Evolutionary conservation across 2,329 filamentous ascomycete species (phyloP), one percentile per base, ranked within the genome.

Genomic region (Colletotrichum noveboracense): DNA sequence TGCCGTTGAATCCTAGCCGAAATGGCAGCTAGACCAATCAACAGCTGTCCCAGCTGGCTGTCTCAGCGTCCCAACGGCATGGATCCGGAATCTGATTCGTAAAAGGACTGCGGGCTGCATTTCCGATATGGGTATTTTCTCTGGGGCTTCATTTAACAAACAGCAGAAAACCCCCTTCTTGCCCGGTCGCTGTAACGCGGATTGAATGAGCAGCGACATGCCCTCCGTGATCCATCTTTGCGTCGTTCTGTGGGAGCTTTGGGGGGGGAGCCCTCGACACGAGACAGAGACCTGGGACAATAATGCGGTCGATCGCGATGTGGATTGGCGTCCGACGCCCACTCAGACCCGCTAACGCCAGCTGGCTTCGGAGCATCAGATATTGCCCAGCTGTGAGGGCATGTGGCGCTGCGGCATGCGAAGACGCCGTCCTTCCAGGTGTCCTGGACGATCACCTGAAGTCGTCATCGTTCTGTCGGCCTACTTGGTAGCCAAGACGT

Each of bases 21-120:
- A 64, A 18, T n/a, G 48, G 14, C 18, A 6, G 26, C 21, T 62
- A 21, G 18, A 16, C 73, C 69, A 75, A 75, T 73, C 55, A 75
- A 18, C 69, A 32, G 16, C 28, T 7, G 32, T 38, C 26, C 73
- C 73, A 56, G 56, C 38, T 48, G 73, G 38, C 56, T 26, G 70
- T 73, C 62, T 73, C 73, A 48, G 64, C 43, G 70, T 73, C 73
- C 73, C 73, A 75, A 68, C 58, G 48, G 58, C 73, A 75, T 73
- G 73, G 73, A 64, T 73, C 64, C 64, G 73, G 64, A 75, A 73
- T 73, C 69, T 58, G 56, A 68, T 75, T 73, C 64, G 73, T 73
- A 72, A 65, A 28, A 68, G 70, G 62, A 67, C 43, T 68, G 69
- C 62, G 21, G 73, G 43, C 56, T 62, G 43, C 24, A 73, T 68